Percentiles rank a stretch among this genome's conserved stretches.
Conservation (phyloP, 257 asterid species). For the Solanum stenotomum region DNA sequence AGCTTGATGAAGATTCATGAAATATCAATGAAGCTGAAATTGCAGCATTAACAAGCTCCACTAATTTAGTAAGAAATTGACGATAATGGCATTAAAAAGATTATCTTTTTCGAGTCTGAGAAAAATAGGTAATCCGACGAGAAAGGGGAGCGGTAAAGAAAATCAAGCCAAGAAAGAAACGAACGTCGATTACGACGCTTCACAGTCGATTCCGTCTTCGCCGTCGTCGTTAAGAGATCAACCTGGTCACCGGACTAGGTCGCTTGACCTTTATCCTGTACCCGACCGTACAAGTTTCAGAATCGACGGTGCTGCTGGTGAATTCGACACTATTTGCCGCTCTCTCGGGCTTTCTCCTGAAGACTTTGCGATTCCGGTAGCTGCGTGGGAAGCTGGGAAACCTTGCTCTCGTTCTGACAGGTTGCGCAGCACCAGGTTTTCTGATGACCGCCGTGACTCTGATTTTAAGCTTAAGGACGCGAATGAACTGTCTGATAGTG, state of each 20-base stretch:
- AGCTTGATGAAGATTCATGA: too few relatives aligned
- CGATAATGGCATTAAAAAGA: too few relatives aligned
- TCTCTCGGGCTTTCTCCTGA: constrained; percentile 62
- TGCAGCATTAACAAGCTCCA: too few relatives aligned
- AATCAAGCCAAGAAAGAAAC: too few relatives aligned
- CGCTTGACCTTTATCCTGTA: constrained; percentile 39
- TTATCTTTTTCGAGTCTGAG: too few relatives aligned
- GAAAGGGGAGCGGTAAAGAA: too few relatives aligned
- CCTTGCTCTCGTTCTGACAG: constrained; percentile 34
- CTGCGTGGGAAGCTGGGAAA: constrained; percentile 67
- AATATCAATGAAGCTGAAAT: too few relatives aligned
- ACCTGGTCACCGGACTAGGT: constrained; percentile 33
- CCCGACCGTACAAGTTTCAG: constrained; percentile 58
- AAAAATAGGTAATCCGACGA: too few relatives aligned
- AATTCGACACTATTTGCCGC: constrained; percentile 49
- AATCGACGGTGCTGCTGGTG: constrained; percentile 57
- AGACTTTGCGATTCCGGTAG: constrained; percentile 58
- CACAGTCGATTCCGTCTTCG: constrained; percentile 23
- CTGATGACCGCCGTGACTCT: background rate
- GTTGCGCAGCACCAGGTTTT: background rate
- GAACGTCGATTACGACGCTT: constrained; percentile 57
- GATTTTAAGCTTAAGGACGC: background rate
- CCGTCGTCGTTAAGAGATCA: background rate
- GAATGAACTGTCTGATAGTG: background rate
- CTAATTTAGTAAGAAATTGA: too few relatives aligned